Evolutionary conservation across 139 green algal genomes (phyloP).

Genomic region (Tetradesmus lagerheimii): DNA sequence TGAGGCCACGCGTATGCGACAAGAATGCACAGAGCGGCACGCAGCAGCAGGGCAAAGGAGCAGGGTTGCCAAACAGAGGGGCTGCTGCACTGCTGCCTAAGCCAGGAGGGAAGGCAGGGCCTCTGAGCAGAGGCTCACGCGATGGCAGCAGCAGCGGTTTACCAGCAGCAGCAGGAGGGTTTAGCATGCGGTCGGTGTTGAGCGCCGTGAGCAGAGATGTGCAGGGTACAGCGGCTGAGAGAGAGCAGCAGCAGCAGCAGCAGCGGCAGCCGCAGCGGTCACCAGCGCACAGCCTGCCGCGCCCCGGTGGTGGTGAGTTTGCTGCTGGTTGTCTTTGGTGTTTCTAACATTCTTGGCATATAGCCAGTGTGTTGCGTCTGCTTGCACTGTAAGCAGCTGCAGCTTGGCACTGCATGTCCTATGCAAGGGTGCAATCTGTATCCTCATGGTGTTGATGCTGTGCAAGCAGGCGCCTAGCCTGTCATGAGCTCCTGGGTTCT

Average conservation of each 20-base stretch:
- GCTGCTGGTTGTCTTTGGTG: background rate
- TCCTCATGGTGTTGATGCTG: background rate
- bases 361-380: too few species aligned
- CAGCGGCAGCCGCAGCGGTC: background rate
- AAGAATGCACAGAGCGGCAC: background rate
- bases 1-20: background rate
- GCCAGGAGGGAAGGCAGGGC: constrained; percentile 2
- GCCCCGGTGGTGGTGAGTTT: background rate
- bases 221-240: background rate
- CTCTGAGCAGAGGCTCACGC: background rate
- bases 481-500: too few species aligned
- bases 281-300: background rate
- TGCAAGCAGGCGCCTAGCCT: too few species aligned
- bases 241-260: background rate
- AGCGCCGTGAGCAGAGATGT: background rate
- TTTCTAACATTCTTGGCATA: background rate
- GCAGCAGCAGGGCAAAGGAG: background rate
- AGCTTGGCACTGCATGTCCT: too few species aligned
- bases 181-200: constrained; percentile 26
- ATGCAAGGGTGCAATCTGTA: too few species aligned
- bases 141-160: background rate
- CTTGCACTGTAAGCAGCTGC: too few species aligned
- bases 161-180: background rate
- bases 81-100: background rate
- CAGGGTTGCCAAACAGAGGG: background rate